Percentiles rank a stretch among this genome's conserved stretches.
These are phyloP conservation scores for Pseudozyma sp. DNA, from an alignment of 1,284 basidiomycete genomes.

Conservation along the genomic window DNA sequence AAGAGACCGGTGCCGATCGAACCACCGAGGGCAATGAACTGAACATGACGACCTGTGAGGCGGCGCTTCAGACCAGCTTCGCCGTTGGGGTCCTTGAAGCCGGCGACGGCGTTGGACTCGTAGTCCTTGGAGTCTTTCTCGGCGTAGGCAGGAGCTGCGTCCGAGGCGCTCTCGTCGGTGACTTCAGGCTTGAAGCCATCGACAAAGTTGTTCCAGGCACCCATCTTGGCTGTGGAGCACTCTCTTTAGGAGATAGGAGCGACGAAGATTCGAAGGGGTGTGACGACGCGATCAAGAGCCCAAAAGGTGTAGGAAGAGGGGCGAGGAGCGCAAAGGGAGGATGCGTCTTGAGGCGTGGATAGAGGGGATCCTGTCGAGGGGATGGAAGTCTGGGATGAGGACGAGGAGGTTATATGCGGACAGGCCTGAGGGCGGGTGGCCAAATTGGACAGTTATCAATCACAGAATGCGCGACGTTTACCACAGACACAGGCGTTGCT, in stretches of 20 bases:
- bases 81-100: constrained; percentile 33
- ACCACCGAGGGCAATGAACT: constrained; percentile 62
- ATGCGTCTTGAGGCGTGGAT: constrained; percentile 2
- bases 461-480: too few relatives aligned
- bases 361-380: not conserved
- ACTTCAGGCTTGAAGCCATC: constrained; percentile 58
- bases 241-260: not conserved
- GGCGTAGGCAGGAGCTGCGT: constrained; percentile 9
- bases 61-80: constrained; percentile 56
- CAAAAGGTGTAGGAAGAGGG: not conserved
- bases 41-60: constrained; percentile 61
- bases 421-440: not conserved
- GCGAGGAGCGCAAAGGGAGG: not conserved
- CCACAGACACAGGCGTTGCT: too few relatives aligned
- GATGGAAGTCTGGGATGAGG: not conserved
- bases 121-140: constrained; percentile 47
- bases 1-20: constrained; percentile 72
- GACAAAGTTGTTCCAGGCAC: constrained; percentile 45
- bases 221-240: constrained; percentile 32
- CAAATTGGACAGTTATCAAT: not conserved
- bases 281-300: not conserved
- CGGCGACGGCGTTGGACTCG: constrained; percentile 35
- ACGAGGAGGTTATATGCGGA: constrained; percentile 1
- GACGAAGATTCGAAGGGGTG: not conserved
- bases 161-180: constrained; percentile 17